Evolutionary conservation across 1,284 basidiomycete genomes (phyloP), one percentile per base, ranked within the genome.

Genomic region (Sporisorium scitamineum): DNA sequence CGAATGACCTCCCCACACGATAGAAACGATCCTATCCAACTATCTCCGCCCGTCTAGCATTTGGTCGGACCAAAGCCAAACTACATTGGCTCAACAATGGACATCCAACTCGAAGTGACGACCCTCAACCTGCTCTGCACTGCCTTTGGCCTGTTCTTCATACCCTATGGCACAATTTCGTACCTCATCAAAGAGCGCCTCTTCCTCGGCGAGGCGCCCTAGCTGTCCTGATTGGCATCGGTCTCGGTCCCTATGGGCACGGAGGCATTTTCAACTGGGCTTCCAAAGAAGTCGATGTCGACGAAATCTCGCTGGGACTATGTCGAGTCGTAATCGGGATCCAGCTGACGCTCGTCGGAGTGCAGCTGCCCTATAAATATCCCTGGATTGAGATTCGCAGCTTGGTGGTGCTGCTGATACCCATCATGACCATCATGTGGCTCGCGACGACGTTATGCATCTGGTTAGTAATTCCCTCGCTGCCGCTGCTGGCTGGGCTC

Each of bases 361-460:
- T 82, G 45, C 78, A 81, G 61, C 73, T 82, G 42, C 80, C 80
- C 10, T 79, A 80, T 57, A 74, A 80, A 42, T 80, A 79, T 52
- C 73, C 70, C 4, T 62, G 63, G 61, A 61, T 74, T 32, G 80
- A 81, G 58, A 31, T 75, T 2, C 50, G 61, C 16, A 77, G 73
- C 22, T 61, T 82, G 11, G 20, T 57, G 29, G 42, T 80, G 26
- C 60, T 82, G 41, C 62, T 82, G 9, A 32, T 79, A 0, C 78
- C 79, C 3, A 66, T 82, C 56, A 82, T 82, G 80, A 70, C 72
- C 4, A 11, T 61, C 60, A 80, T 78, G 75, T 82, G 80, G 80
- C 67, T 81, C 20, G 60, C 70, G 13, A 80, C 75, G 9, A 74
- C 78, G 5, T 27, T 71, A 14, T 71, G 79, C 52, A 75, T 78